phyloP scores from a whole-genome alignment of 495 filamentous ascomycete genomes.

The Corynascus novoguineensis region DNA sequence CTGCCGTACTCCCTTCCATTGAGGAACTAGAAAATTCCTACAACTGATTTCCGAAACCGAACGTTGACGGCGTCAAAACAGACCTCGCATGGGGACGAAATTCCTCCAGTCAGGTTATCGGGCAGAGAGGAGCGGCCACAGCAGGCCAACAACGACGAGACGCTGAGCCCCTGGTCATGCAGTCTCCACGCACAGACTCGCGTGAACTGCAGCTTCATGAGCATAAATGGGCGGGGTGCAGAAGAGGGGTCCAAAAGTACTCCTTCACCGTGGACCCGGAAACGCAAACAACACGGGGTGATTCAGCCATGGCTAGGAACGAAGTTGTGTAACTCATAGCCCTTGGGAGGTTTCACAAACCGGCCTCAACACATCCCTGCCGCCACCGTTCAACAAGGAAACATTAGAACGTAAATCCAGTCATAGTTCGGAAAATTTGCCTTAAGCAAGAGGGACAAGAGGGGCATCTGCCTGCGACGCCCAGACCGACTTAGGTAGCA shows the following conservation, averaged over 20 bases:
- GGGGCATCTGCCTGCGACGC: too few species aligned
- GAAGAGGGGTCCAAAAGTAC: slow-evolving; percentile 2
- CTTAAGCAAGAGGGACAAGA: too few species aligned
- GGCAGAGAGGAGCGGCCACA: neutral
- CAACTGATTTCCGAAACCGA: neutral
- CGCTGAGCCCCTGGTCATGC: neutral
- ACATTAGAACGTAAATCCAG: too few species aligned
- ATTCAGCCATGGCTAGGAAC: slow-evolving; percentile 16
- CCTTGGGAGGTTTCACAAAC: neutral
- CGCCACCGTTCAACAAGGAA: neutral
- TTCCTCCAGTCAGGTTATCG: neutral
- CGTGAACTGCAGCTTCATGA: neutral
- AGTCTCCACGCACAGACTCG: neutral
- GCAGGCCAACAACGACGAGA: neutral
- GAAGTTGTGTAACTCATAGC: slow-evolving; percentile 12
- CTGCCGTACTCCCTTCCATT: neutral
- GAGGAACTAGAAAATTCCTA: neutral
- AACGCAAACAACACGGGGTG: slow-evolving; percentile 23
- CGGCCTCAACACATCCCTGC: neutral
- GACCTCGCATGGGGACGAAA: neutral
- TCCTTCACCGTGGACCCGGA: slow-evolving; percentile 15
- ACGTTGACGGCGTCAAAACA: neutral
- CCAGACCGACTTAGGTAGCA: too few species aligned
- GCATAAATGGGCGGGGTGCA: neutral
- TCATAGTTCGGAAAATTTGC: too few species aligned